A percentile compares a stretch with the other conserved stretches of the same genome.
Conservation (phyloP, 192 early-diverging fungal genomes). For the Rhizophagus prolifer region DNA sequence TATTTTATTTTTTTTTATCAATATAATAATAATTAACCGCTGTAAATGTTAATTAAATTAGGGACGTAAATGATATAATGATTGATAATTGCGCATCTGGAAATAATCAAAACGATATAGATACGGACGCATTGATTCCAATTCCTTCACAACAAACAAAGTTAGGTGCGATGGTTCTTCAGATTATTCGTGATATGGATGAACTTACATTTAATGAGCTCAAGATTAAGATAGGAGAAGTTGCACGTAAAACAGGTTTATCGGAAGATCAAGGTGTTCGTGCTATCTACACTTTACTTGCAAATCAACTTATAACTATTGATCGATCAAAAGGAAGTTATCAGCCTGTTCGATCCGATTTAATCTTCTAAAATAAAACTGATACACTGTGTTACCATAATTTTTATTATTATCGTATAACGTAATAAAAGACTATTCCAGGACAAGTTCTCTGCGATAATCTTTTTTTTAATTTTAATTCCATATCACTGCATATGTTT, state of each 20-base stretch:
- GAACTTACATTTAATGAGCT: conserved; percentile 19
- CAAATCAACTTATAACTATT: conserved; percentile 32
- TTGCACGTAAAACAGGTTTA: conserved; percentile 4
- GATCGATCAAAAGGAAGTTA: conserved; percentile 28
- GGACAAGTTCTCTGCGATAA: no score
- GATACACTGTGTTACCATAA: no score
- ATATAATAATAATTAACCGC: not conserved
- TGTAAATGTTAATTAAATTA: not conserved
- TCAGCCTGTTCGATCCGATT: not conserved
- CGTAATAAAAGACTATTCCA: no score
- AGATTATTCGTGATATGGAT: conserved; percentile 27
- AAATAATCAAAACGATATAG: not conserved
- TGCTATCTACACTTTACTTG: conserved; percentile 31
- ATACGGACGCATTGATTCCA: not conserved
- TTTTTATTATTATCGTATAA: not conserved
- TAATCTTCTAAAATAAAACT: not conserved
- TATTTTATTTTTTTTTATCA: not conserved
- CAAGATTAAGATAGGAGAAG: conserved; percentile 19
- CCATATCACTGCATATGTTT: no score
- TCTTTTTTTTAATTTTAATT: no score
- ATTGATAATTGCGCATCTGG: not conserved
- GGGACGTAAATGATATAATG: conserved; percentile 13
- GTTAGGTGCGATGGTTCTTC: conserved; percentile 27
- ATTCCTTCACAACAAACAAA: conserved; percentile 17
- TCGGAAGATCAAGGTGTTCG: conserved; percentile 26